These are phyloP conservation scores for Spiraea crenata DNA, from an alignment of 331 rosid species.

Conservation along the genomic window DNA sequence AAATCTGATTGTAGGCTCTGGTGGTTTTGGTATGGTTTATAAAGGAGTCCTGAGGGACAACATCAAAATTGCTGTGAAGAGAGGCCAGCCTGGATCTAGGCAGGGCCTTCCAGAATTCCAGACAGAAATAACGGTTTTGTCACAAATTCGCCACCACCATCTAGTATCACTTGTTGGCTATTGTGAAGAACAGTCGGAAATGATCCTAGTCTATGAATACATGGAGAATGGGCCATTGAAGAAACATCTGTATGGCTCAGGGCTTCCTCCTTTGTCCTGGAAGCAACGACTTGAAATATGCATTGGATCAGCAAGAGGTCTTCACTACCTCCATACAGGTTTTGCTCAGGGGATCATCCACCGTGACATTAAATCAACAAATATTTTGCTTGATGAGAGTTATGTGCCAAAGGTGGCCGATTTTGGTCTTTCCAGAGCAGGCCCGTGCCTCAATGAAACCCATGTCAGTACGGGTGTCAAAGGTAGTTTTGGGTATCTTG, in stretches of 20 bases:
- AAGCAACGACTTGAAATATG: constrained; percentile 94
- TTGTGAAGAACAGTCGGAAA: constrained; percentile 93
- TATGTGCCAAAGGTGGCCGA: constrained; percentile 95
- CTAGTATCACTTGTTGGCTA: constrained; percentile 92
- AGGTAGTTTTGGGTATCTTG: constrained; percentile 95
- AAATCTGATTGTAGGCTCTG: constrained; percentile 75
- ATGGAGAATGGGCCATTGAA: constrained; percentile 86
- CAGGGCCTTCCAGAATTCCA: constrained; percentile 99
- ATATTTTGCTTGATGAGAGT: constrained; percentile 80
- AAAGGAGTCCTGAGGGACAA: constrained; percentile 73
- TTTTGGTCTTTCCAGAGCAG: constrained; percentile 94
- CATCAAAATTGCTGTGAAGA: constrained; percentile 86
- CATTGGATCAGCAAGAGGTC: constrained; percentile 95
- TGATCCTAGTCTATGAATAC: constrained; percentile 93
- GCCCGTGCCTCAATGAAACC: constrained; percentile 89
- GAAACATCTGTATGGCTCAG: constrained; percentile 71
- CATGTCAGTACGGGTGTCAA: constrained; percentile 96
- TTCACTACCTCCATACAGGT: constrained; percentile 98
- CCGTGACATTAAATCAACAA: constrained; percentile 95
- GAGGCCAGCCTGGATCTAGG: constrained; percentile 95
- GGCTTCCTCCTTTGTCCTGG: constrained; percentile 63
- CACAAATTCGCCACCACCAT: constrained; percentile 89
- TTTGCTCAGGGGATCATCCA: constrained; percentile 95
- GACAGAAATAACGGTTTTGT: constrained; percentile 74
- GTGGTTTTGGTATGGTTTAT: constrained; percentile 94